Evolutionary conservation across 2,329 filamentous ascomycete species (phyloP), one percentile per base, ranked within the genome.

Genomic region (Scedosporium dehoogii): DNA sequence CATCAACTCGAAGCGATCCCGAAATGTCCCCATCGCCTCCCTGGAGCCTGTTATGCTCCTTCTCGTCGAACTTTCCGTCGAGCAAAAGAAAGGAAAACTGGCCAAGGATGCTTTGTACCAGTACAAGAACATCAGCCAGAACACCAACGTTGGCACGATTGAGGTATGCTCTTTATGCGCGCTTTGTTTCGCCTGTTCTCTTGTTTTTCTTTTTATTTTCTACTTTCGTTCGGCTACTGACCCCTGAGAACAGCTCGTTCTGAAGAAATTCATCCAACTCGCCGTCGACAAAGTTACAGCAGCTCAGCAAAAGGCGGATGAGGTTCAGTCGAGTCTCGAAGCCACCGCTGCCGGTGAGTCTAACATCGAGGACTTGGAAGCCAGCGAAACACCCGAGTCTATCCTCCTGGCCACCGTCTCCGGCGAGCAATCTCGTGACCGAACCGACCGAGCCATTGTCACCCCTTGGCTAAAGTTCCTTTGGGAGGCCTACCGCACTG

Each of bases 91-190:
- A 80, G 94, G 94, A 70, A 99, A 99, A 79, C 85, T 94, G 65
- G 94, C 93, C 76, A 99, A 99, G 84, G 94, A 99, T 80, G 94
- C 94, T 65, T 84, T 99, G 58, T 99, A 97, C 77, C 94, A 97
- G 77, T 99, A 99, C 85, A 99, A 99, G 84, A 99, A 99, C 77
- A 97, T 97, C 69, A 93, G 92, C 62, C 94, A 99, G 77, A 99
- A 99, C 80, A 96, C 93, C 70, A 97, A 97, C 74, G 92, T 99
- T 68, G 92, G 86, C 70, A 99, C 94, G 65, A 99, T 99, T 75
- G 94, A 97, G 86, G 89, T 91, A 79, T 53, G 74, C 71, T 62
- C 25, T 60, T 33, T 10, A 18, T 58, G 27, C 12, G 16, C 16
- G 23, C 23, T 57, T 57, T 59, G 10, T 41, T 25, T 4, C 23